Percentiles rank a stretch among this genome's conserved stretches.
phyloP scores from a whole-genome alignment of 176 grass and related monocot genomes.

The maize (Zea mays) region Zm-B73-REFERENCE-NAM-5.0 NC_050100.1:218119001-218119500 shows the following conservation, averaged over 20 bases:
- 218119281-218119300: constrained; percentile 83
- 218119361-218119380: constrained; percentile 23
- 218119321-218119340: constrained; percentile 98
- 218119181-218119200: constrained; percentile 62
- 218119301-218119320: constrained; percentile 95
- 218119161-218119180: constrained; percentile 84
- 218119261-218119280: constrained; percentile 63
- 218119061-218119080: constrained; percentile 20
- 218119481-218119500: constrained; percentile 97
- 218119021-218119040: not conserved
- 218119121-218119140: constrained; percentile 80
- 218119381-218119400: constrained; percentile 17
- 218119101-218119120: constrained; percentile 20
- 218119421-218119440: constrained; percentile 32
- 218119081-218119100: constrained; percentile 25
- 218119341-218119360: constrained; percentile 48
- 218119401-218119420: constrained; percentile 26
- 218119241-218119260: constrained; percentile 25
- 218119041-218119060: constrained; percentile 15
- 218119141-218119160: constrained; percentile 90
- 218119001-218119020: constrained; percentile 22
- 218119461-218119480: constrained; percentile 99
- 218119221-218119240: constrained; percentile 18
- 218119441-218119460: constrained; percentile 42
- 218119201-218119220: constrained; percentile 30